phyloP scores from a whole-genome alignment of 2,329 filamentous ascomycete genomes.

The Nothomitra cinnamomea region DNA sequence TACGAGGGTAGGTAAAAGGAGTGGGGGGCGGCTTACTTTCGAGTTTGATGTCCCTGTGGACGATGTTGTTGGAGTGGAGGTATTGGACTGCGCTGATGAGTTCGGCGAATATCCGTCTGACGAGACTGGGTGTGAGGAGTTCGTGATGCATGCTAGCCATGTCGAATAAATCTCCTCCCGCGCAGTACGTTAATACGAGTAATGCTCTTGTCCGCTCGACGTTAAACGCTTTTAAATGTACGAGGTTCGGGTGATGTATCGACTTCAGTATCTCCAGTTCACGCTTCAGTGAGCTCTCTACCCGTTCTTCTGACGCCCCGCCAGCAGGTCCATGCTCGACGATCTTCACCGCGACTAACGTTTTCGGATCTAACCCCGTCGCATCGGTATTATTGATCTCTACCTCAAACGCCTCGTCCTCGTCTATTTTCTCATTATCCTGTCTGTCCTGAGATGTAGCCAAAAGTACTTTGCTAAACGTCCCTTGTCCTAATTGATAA shows the following conservation, averaged over 20 bases:
- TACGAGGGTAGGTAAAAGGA: background rate
- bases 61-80: slow-evolving; percentile 69
- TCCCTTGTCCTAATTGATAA: slow-evolving; percentile 72
- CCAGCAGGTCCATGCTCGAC: slow-evolving; percentile 90
- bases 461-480: slow-evolving; percentile 86
- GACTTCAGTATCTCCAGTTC: slow-evolving; percentile 87
- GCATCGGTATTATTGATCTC: slow-evolving; percentile 17
- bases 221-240: slow-evolving; percentile 82
- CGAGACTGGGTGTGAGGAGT: slow-evolving; percentile 47
- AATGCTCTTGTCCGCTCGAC: slow-evolving; percentile 70
- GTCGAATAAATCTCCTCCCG: slow-evolving; percentile 89
- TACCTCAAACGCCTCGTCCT: slow-evolving; percentile 25
- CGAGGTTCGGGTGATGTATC: slow-evolving; percentile 75
- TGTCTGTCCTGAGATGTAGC: slow-evolving; percentile 33
- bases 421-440: slow-evolving; percentile 46
- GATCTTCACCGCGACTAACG: slow-evolving; percentile 84
- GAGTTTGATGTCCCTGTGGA: slow-evolving; percentile 94
- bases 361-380: slow-evolving; percentile 43
- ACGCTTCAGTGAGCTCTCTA: slow-evolving; percentile 84
- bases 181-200: slow-evolving; percentile 77
- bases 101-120: slow-evolving; percentile 80
- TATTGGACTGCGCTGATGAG: slow-evolving; percentile 73
- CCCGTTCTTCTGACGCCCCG: slow-evolving; percentile 78
- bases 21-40: slow-evolving; percentile 52
- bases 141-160: slow-evolving; percentile 59